Percentiles rank a stretch among this genome's conserved stretches.
Conservation (phyloP, 2,329 filamentous ascomycete genomes). For the Verticillium tricorpus region DNA sequence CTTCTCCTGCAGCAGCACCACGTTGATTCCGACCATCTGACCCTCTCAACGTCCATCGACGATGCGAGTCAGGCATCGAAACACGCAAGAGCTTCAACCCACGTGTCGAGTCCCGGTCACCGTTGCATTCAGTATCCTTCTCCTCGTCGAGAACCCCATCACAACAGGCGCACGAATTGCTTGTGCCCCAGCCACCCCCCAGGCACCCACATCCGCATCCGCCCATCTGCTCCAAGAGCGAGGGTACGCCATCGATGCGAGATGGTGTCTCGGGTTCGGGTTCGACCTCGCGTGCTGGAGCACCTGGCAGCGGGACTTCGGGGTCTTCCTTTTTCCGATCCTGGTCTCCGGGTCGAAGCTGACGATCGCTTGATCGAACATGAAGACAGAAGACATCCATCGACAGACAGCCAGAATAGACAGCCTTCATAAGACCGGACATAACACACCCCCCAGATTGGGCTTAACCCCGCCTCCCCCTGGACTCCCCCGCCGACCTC, state of each 20-base stretch:
- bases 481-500: neutral
- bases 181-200: neutral
- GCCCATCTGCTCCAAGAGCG: neutral
- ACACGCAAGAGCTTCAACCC: neutral
- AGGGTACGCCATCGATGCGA: neutral
- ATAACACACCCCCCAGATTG: neutral
- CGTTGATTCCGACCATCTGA: neutral
- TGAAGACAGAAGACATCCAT: too few relatives aligned
- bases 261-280: neutral
- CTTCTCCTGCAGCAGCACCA: neutral
- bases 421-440: neutral
- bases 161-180: neutral
- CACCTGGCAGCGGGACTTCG: neutral
- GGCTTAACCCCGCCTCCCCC: neutral
- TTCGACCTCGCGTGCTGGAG: neutral
- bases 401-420: neutral
- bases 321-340: neutral
- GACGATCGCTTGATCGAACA: neutral
- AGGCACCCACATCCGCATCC: neutral
- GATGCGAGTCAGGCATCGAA: neutral
- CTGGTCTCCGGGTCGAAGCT: too few relatives aligned
- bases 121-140: neutral
- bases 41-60: neutral
- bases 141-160: too few relatives aligned
- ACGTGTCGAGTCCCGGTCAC: too few relatives aligned